Evolutionary conservation across 768 basidiomycete genomes (phyloP).

Genomic region (Chalciporus sphaerocephalus): DNA sequence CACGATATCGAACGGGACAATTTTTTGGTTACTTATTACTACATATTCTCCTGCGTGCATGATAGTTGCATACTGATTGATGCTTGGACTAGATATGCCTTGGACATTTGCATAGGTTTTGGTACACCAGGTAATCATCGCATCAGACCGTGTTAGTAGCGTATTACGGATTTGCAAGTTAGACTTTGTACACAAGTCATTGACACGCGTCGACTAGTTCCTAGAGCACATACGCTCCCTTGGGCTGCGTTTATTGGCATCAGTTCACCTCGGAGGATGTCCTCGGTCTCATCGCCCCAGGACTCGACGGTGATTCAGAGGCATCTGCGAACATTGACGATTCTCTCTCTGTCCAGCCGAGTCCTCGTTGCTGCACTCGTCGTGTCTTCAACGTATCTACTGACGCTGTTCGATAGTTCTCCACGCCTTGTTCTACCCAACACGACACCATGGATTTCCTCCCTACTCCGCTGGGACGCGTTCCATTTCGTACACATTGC

Average conservation of each 20-base stretch:
- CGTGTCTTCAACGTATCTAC: conserved; percentile 14
- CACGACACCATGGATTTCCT: conserved; percentile 18
- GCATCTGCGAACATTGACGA: conserved; percentile 21
- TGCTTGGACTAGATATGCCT: not conserved
- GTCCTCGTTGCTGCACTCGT: conserved; percentile 17
- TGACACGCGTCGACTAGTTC: too few species aligned
- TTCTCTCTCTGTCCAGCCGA: conserved; percentile 22
- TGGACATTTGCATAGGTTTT: not conserved
- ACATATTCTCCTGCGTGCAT: not conserved
- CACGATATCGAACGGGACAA: not conserved
- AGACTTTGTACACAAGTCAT: not conserved
- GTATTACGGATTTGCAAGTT: too few species aligned
- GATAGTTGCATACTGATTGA: too few species aligned
- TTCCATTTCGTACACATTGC: conserved; percentile 79
- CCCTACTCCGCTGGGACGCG: conserved; percentile 79
- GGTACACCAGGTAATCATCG: not conserved
- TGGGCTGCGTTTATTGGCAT: too few species aligned
- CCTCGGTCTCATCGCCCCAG: not conserved
- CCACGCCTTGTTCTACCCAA: conserved; percentile 19
- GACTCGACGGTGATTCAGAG: not conserved
- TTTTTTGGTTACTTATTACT: not conserved
- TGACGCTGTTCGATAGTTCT: conserved; percentile 27
- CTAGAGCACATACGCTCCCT: too few species aligned
- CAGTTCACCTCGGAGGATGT: not conserved
- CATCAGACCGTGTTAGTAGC: too few species aligned